Conservation (phyloP, 129 eudicot species). For the Flaveria trinervia region DNA sequence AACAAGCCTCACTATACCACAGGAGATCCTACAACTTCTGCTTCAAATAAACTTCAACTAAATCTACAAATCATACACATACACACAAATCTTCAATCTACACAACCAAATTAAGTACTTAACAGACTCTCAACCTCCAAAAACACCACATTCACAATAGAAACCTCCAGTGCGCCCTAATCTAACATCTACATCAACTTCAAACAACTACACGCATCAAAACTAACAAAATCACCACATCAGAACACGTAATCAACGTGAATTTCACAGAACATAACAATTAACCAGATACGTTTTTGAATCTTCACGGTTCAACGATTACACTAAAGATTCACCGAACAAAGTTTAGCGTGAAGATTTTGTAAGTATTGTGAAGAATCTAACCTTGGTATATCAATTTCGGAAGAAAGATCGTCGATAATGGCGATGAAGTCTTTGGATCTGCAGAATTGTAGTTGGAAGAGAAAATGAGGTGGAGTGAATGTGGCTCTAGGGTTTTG, state of each 20-base stretch:
- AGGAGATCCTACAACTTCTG: background rate
- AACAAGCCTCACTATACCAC: background rate
- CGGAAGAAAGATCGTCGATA: no score
- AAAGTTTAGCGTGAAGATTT: no score
- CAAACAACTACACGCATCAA: background rate
- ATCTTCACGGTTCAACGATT: no score
- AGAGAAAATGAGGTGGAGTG: no score
- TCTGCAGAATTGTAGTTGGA: no score
- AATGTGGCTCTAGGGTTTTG: no score
- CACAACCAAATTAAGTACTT: background rate
- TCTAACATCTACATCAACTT: background rate
- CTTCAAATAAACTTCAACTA: background rate
- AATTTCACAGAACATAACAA: background rate
- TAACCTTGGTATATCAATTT: no score
- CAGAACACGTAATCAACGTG: background rate
- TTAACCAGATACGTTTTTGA: no score
- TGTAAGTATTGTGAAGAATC: no score
- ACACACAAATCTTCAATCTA: background rate
- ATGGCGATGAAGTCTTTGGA: no score
- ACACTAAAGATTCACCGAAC: no score
- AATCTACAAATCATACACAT: background rate
- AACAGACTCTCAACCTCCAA: background rate
- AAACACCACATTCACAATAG: conserved; percentile 10
- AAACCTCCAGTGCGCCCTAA: background rate
- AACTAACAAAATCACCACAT: conserved; percentile 1